phyloP scores from a whole-genome alignment of 352 stramenopile species.

The Pythium chondricola region DNA sequence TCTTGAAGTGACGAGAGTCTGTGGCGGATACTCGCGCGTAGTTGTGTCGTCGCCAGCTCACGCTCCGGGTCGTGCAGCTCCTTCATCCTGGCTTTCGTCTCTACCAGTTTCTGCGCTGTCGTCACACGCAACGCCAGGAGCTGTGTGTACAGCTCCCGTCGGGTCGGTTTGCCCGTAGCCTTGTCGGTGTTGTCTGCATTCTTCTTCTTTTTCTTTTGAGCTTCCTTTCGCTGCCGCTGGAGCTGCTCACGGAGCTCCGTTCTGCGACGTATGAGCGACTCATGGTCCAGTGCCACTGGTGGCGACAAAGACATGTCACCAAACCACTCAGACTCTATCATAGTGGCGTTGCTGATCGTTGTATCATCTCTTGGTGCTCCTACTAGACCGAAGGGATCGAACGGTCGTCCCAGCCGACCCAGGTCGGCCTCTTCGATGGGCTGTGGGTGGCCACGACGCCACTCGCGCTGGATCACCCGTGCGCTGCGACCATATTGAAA shows the following conservation, averaged over 20 bases:
- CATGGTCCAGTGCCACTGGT: background rate
- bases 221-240: constrained; percentile 5
- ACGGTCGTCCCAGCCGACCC: constrained; percentile 6
- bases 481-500: constrained; percentile 42
- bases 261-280: constrained; percentile 5
- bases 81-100: constrained; percentile 3
- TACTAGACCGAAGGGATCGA: constrained; percentile 13
- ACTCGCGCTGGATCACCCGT: constrained; percentile 36
- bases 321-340: constrained; percentile 1
- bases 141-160: constrained; percentile 39
- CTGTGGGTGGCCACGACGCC: constrained; percentile 18
- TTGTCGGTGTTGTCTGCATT: constrained; percentile 10
- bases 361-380: background rate
- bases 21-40: constrained; percentile 36
- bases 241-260: constrained; percentile 14
- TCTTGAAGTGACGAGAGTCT: constrained; percentile 27
- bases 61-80: constrained; percentile 7
- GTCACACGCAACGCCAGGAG: constrained; percentile 25
- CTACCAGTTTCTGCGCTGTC: constrained; percentile 20
- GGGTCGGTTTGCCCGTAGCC: too few species aligned
- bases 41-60: constrained; percentile 19
- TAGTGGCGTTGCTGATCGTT: background rate
- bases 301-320: background rate
- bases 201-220: background rate
- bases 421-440: constrained; percentile 12